A percentile compares a stretch with the other conserved stretches of the same genome.
phyloP scores from a whole-genome alignment of 805 yeast species.

The Grigorovia humatica region DNA sequence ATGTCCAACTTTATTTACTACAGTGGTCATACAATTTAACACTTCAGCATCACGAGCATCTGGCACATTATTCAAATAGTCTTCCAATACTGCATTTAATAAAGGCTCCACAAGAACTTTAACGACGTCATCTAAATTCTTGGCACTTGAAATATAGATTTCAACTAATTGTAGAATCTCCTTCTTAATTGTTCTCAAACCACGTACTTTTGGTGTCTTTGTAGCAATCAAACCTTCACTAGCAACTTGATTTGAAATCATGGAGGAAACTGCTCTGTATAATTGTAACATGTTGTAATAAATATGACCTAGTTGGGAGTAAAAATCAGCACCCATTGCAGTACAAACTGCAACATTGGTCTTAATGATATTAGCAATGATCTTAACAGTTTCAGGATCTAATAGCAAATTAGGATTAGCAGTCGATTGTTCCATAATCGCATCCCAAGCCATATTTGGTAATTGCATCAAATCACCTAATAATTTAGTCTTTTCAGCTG shows the following conservation, averaged over 20 bases:
- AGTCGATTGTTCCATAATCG: slow-evolving; percentile 75
- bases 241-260: slow-evolving; percentile 75
- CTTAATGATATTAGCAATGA: slow-evolving; percentile 85
- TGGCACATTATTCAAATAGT: slow-evolving; percentile 79
- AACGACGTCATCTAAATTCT: slow-evolving; percentile 74
- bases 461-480: slow-evolving; percentile 73
- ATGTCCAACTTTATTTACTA: slow-evolving; percentile 79
- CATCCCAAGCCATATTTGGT: slow-evolving; percentile 92
- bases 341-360: slow-evolving; percentile 92
- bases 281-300: slow-evolving; percentile 83
- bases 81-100: slow-evolving; percentile 76
- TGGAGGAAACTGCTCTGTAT: slow-evolving; percentile 77
- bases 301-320: slow-evolving; percentile 76
- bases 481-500: slow-evolving; percentile 58
- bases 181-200: slow-evolving; percentile 90
- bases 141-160: slow-evolving; percentile 79
- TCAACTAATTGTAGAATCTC: slow-evolving; percentile 85
- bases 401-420: slow-evolving; percentile 72
- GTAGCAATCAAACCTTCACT: slow-evolving; percentile 81
- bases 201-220: slow-evolving; percentile 89
- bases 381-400: slow-evolving; percentile 78
- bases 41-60: slow-evolving; percentile 98
- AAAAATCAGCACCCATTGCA: slow-evolving; percentile 87
- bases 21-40: slow-evolving; percentile 83
- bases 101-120: slow-evolving; percentile 74